Base-by-base conservation (phyloP, 169 alveolate species). In the Babesia ovis region DNA sequence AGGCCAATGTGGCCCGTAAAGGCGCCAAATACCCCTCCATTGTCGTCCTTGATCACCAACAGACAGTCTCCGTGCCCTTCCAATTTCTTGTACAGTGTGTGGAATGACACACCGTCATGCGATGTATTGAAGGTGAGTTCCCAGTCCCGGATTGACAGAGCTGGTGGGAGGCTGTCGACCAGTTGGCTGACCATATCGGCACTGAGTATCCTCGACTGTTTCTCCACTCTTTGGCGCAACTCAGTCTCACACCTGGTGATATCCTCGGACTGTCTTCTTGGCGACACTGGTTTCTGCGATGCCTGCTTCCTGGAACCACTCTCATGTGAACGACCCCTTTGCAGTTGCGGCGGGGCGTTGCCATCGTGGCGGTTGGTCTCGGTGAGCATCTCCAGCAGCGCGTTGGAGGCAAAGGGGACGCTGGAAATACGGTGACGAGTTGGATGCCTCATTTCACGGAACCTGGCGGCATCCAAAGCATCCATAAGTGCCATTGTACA, bases 11-110 rank as follows among this genome's bases (percentile, higher is more conserved):
- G 94, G 4, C 86, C 91, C 23, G 91, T 73, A 77, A 92, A 92
- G 12, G 92, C 91, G 42, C 96, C 96, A 55, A 92, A 92, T 11
- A 91, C 86, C 29, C 85, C 92, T 32, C 94, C 94, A 34, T 77
- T 43, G 62, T 90, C 74, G 57, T 92, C 96, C 66, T 85, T 77
- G n/a, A 92, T 79, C 61, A 90, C 84, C 60, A 92, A 25, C 35
- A 92, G 83, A 48, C 94, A 88, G 53, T 92, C 85, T 0, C 92
- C 95, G 64, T 77, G 76, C 54, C 86, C 80, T 23, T 77, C 61
- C 42, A 89, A 84, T 71, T 82, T 86, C 66, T 92, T 91, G 58
- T 90, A 92, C 43, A 92, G 81, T n/a, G 95, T 91, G 61, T 68
- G 62, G 73, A 75, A 86, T 0, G 91, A 85, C 35, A 90, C 81